phyloP scores from a whole-genome alignment of 2,329 filamentous ascomycete species.

The Aspergillus caelatus region DNA sequence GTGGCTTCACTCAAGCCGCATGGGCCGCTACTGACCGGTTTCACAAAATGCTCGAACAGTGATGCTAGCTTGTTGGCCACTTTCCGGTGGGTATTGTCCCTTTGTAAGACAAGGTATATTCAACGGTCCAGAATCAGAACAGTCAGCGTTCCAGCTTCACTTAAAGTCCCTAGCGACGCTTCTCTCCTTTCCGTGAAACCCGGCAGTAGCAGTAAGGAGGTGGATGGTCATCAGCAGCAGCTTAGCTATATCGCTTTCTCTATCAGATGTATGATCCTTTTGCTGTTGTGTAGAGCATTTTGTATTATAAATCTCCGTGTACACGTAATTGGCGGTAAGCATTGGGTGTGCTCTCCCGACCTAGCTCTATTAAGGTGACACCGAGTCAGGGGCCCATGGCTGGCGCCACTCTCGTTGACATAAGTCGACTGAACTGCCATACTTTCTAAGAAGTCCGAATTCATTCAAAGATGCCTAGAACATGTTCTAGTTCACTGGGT shows the following conservation, averaged over 20 bases:
- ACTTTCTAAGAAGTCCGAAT: not conserved
- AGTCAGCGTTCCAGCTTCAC: not conserved
- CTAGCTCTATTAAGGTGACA: not conserved
- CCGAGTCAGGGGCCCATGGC: not conserved
- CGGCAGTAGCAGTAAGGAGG: not conserved
- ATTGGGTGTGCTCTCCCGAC: not conserved
- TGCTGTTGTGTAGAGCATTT: not conserved
- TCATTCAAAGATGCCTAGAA: not conserved
- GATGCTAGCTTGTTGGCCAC: not conserved
- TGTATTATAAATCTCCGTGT: not conserved
- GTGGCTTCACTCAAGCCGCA: not conserved
- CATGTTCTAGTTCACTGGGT: not conserved
- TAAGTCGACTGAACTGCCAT: not conserved
- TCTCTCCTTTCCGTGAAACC: not conserved
- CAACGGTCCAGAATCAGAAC: not conserved
- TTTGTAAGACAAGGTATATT: not conserved
- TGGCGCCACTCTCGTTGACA: not conserved
- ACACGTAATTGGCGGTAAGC: constrained; percentile 7
- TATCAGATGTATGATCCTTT: not conserved
- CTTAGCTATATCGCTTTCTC: not conserved
- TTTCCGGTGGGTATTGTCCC: not conserved
- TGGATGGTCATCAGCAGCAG: not conserved
- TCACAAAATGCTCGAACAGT: not conserved
- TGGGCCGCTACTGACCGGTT: not conserved
- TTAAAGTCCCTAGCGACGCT: not conserved